phyloP scores from a whole-genome alignment of 805 yeast species.

The Cyberlindnera meyerae region DNA sequence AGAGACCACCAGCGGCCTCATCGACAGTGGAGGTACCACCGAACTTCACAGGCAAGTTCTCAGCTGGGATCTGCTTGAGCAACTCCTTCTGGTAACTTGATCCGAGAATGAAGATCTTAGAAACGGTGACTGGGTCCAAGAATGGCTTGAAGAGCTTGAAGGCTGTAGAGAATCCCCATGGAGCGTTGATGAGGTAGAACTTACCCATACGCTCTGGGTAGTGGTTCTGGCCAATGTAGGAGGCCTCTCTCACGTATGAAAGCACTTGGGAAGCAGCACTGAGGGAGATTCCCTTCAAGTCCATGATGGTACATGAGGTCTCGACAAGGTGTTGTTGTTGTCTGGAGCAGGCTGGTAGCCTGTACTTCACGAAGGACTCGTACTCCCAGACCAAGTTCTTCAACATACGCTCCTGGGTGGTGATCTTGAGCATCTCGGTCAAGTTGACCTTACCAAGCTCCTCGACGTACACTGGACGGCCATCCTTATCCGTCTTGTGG shows the following conservation, averaged over 20 bases:
- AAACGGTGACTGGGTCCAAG: constrained; percentile 95
- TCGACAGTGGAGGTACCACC: constrained; percentile 75
- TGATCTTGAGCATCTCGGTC: constrained; percentile 86
- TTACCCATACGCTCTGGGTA: constrained; percentile 99
- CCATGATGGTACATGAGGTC: constrained; percentile 95
- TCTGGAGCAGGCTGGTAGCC: constrained; percentile 94
- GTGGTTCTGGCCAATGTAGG: constrained; percentile 91
- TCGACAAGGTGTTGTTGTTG: constrained; percentile 72
- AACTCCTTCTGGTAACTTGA: constrained; percentile 74
- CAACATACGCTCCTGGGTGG: constrained; percentile 94
- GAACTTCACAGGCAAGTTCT: constrained; percentile 84
- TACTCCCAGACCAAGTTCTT: constrained; percentile 97
- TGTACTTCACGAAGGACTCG: constrained; percentile 76
- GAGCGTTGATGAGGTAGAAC: constrained; percentile 92
- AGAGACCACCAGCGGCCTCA: constrained; percentile 73
- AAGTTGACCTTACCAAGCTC: constrained; percentile 89
- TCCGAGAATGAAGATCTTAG: constrained; percentile 87
- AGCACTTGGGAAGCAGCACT: constrained; percentile 80
- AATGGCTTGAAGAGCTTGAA: constrained; percentile 89
- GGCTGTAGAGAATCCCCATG: constrained; percentile 94
- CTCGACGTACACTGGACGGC: constrained; percentile 93
- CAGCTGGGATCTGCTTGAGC: constrained; percentile 87
- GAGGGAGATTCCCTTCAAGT: constrained; percentile 89
- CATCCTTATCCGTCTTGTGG: constrained; percentile 95
- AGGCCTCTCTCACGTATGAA: constrained; percentile 87